These are phyloP conservation scores for Cercospora sp. DNA, from an alignment of 2,329 filamentous ascomycete species.

Conservation along the genomic window DNA sequence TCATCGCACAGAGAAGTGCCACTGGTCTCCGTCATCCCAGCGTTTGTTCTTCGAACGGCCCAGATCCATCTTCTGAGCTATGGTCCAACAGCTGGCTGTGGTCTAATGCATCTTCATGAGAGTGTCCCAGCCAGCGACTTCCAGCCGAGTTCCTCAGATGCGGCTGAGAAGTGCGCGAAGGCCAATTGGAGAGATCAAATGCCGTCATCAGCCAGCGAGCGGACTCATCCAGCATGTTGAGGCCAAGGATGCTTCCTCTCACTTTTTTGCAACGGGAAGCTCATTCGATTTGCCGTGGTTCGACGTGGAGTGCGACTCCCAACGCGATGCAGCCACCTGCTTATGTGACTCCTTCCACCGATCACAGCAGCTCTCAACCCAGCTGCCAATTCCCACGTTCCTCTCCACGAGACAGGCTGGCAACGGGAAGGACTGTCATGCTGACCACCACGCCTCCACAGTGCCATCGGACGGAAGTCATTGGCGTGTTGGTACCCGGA, in stretches of 20 bases:
- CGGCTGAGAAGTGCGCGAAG: background rate
- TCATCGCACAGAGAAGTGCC: background rate
- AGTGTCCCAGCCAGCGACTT: background rate
- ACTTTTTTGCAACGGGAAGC: background rate
- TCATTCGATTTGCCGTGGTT: background rate
- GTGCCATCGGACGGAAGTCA: background rate
- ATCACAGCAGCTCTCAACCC: background rate
- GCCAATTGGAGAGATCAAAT: background rate
- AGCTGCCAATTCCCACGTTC: conserved; percentile 2
- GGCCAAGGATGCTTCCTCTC: background rate
- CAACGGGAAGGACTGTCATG: background rate
- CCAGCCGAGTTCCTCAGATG: background rate
- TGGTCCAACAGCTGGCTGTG: background rate
- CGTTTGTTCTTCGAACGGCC: background rate
- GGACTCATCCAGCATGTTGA: background rate
- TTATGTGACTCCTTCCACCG: background rate
- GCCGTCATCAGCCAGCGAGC: background rate
- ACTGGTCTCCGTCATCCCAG: background rate
- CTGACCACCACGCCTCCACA: background rate
- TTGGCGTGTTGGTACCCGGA: background rate
- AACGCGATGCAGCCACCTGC: background rate
- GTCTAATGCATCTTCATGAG: background rate
- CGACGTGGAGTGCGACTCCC: background rate
- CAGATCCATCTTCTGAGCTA: background rate
- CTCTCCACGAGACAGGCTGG: background rate